Evolutionary conservation across 768 basidiomycete genomes (phyloP).

Genomic region (Lactarius evosmus): DNA sequence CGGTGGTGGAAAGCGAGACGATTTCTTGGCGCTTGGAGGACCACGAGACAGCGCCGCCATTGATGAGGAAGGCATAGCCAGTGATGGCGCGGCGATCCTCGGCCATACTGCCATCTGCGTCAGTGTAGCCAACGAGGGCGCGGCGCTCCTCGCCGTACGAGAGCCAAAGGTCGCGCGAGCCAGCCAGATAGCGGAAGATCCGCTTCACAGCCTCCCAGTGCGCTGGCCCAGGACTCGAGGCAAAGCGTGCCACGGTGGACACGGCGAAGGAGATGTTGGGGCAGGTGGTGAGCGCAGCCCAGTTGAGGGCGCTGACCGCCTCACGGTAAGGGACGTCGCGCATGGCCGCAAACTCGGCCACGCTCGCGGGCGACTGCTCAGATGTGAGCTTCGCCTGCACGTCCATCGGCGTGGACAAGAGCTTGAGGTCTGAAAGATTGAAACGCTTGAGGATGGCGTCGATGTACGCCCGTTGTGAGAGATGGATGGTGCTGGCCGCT

Average conservation of each 20-base stretch:
- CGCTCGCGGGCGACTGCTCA: neutral
- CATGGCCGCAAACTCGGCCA: slow-evolving; percentile 1
- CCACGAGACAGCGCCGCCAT: slow-evolving; percentile 42
- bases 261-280: slow-evolving; percentile 43
- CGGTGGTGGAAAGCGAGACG: slow-evolving; percentile 40
- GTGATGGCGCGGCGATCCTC: slow-evolving; percentile 32
- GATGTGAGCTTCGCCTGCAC: neutral
- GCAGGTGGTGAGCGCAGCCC: slow-evolving; percentile 35
- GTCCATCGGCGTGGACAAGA: slow-evolving; percentile 34
- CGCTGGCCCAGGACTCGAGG: slow-evolving; percentile 32
- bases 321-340: slow-evolving; percentile 29
- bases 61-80: slow-evolving; percentile 37
- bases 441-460: slow-evolving; percentile 30
- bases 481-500: no score
- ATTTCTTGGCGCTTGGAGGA: slow-evolving; percentile 39
- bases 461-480: slow-evolving; percentile 36
- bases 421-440: slow-evolving; percentile 30
- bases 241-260: no score
- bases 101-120: slow-evolving; percentile 34
- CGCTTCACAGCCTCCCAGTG: slow-evolving; percentile 43
- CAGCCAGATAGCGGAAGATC: slow-evolving; percentile 41
- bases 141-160: slow-evolving; percentile 21
- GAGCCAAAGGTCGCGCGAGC: slow-evolving; percentile 31
- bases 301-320: slow-evolving; percentile 38
- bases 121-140: slow-evolving; percentile 26